Conservation (phyloP, 139 green algal genomes). For the Raphidocelis subcapitata region DNA sequence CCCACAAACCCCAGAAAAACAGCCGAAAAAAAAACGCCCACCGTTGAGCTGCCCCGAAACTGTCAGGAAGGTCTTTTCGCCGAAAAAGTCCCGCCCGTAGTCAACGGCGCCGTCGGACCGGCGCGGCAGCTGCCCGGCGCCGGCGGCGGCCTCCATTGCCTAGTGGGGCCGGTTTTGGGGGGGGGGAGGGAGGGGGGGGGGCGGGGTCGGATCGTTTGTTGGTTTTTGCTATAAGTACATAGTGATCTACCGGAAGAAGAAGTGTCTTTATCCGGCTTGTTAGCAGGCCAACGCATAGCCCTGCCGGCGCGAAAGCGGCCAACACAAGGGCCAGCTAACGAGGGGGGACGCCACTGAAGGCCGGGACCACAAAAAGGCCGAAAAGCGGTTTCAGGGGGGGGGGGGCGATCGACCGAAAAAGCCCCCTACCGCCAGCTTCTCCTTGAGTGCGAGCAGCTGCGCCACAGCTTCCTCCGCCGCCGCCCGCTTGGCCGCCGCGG, state of each 20-base stretch:
- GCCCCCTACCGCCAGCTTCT: slow-evolving; percentile 5
- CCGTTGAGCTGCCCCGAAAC: slow-evolving; percentile 78
- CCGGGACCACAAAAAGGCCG: too few species aligned
- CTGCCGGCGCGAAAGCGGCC: too few species aligned
- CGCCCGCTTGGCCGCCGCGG: slow-evolving; percentile 22
- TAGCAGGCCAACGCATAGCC: too few species aligned
- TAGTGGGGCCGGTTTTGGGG: background rate
- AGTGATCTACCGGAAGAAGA: too few species aligned
- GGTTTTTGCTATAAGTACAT: background rate
- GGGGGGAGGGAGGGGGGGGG: background rate
- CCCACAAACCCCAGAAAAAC: too few species aligned
- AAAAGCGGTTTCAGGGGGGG: too few species aligned
- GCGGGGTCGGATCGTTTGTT: background rate
- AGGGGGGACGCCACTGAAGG: too few species aligned
- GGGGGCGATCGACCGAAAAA: too few species aligned
- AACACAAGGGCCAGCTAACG: too few species aligned
- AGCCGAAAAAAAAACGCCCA: too few species aligned
- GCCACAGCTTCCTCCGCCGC: slow-evolving; percentile 25
- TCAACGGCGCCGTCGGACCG: slow-evolving; percentile 45
- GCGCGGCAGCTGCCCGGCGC: slow-evolving; percentile 36
- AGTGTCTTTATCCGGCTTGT: too few species aligned
- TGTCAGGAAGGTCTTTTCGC: slow-evolving; percentile 62
- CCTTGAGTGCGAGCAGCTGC: slow-evolving; percentile 49
- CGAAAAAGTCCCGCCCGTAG: slow-evolving; percentile 77
- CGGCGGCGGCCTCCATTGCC: slow-evolving; percentile 25